A percentile compares a stretch with the other conserved stretches of the same genome.
Evolutionary conservation across 2,329 filamentous ascomycete genomes (phyloP).

Genomic region (Nannizziopsis arthrosporioides): DNA sequence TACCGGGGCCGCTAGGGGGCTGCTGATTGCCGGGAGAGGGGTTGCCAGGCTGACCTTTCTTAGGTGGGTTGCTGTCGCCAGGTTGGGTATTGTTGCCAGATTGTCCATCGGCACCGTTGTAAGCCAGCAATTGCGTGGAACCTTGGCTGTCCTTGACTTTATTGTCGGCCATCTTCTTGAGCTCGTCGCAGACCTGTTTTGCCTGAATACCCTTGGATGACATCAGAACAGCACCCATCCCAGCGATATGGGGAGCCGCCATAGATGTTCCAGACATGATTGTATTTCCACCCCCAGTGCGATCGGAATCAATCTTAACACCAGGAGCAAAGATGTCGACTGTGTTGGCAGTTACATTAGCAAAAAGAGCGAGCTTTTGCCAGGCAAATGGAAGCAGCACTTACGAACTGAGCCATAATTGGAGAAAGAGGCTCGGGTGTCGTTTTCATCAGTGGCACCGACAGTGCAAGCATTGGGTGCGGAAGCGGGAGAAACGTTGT

Average conservation of each 20-base stretch:
- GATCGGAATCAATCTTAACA: conserved; percentile 40
- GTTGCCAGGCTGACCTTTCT: too few relatives aligned
- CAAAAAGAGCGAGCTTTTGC: neutral
- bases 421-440: conserved; percentile 31
- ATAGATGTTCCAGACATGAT: conserved; percentile 30
- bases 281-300: conserved; percentile 40
- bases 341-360: conserved; percentile 1
- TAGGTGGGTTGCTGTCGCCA: too few relatives aligned
- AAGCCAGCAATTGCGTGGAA: too few relatives aligned
- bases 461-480: conserved; percentile 31
- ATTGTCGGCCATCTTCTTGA: conserved; percentile 31
- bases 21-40: too few relatives aligned
- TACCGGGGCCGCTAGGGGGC: too few relatives aligned
- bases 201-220: conserved; percentile 40
- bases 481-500: conserved; percentile 30
- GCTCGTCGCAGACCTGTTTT: conserved; percentile 35
- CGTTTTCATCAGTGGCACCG: conserved; percentile 27
- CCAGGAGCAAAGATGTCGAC: conserved; percentile 50
- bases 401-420: conserved; percentile 33
- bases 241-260: conserved; percentile 39
- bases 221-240: conserved; percentile 43
- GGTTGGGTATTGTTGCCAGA: too few relatives aligned
- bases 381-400: neutral
- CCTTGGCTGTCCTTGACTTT: too few relatives aligned
- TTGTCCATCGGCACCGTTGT: too few relatives aligned